phyloP scores from a whole-genome alignment of 805 yeast species.

The Lachancea cidri region DNA sequence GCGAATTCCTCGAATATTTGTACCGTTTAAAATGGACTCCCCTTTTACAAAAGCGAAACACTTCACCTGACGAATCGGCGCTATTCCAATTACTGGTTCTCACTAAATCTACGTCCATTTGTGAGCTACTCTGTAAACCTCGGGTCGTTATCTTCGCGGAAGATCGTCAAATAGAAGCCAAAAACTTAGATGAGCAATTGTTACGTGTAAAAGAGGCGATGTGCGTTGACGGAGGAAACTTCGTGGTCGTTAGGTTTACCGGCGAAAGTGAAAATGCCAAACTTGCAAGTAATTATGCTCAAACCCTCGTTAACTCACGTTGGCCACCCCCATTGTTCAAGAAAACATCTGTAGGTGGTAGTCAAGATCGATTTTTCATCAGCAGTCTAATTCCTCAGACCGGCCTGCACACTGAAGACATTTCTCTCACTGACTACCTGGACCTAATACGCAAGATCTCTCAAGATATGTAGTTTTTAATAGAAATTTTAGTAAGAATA shows the following conservation, averaged over 20 bases:
- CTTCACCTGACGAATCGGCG: conserved; percentile 21
- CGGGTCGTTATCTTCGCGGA: conserved; percentile 2
- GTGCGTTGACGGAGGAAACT: conserved; percentile 17
- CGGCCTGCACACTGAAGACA: conserved; percentile 15
- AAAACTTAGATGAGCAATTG: conserved; percentile 7
- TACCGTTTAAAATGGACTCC: conserved; percentile 16
- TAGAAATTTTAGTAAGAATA: too few relatives aligned
- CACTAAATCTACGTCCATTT: conserved; percentile 3
- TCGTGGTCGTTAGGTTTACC: conserved; percentile 14
- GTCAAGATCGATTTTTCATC: conserved; percentile 20
- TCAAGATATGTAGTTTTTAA: background rate
- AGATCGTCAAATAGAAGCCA: background rate
- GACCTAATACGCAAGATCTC: conserved; percentile 2
- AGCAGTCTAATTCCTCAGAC: conserved; percentile 13
- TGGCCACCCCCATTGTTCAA: conserved; percentile 1
- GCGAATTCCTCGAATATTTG: conserved; percentile 7
- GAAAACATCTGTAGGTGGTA: conserved; percentile 9
- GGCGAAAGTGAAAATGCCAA: background rate
- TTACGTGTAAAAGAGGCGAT: conserved; percentile 6
- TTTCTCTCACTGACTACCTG: conserved; percentile 8
- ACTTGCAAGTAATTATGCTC: conserved; percentile 1
- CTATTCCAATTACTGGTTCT: conserved; percentile 11
- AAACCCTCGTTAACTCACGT: background rate
- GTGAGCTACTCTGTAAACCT: conserved; percentile 9
- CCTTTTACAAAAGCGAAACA: conserved; percentile 13